Base-by-base conservation (phyloP, 805 yeast genomes). In the Yarrowia hollandica region DNA sequence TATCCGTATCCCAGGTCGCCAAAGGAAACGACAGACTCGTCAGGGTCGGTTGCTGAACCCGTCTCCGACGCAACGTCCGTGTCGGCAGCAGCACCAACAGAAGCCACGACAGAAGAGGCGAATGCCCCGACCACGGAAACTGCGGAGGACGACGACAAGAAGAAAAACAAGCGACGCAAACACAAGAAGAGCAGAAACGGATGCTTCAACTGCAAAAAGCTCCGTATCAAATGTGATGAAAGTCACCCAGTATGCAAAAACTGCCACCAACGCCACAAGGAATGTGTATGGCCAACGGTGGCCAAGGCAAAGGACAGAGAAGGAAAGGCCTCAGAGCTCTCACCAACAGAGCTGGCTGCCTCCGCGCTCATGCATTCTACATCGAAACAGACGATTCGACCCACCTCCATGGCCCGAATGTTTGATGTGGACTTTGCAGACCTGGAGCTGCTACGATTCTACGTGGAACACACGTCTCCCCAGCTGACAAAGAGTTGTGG, bases 181-280 rank as follows among this genome's bases (percentile, higher is more conserved):
- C 68, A 65, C 42, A 62, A 64, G n/a, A 65, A 65, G 52, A 61
- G 64, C 33, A 52, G 67, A 16, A 65, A 63, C 59, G 68, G 68
- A 25, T 65, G 68, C 38, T 26, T 50, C 23, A 64, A 64, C 54
- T 65, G 68, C 57, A 65, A 65, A 41, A 57, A 60, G 18, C 56
- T 65, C 31, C 59, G 68, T 7, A 63, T 65, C 37, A 65, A 65
- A 60, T 65, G 68, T 60, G 68, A 65, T 59, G 68, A 65, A 35
- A 28, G 48, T 9, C 61, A 46, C n/a, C 68, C 68, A 4, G 35
- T 46, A 4, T 65, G 68, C 50, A 30, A 39, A 16, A 65, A 65
- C 44, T 65, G 68, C 44, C 25, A 56, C 16, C 52, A 54, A 18
- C 60, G 66, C 12, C 50, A 60, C 33, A 57, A 60, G 46, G 63